Base-by-base conservation (phyloP, 495 filamentous ascomycete species). In the Astrothelium macrocarpum region DNA sequence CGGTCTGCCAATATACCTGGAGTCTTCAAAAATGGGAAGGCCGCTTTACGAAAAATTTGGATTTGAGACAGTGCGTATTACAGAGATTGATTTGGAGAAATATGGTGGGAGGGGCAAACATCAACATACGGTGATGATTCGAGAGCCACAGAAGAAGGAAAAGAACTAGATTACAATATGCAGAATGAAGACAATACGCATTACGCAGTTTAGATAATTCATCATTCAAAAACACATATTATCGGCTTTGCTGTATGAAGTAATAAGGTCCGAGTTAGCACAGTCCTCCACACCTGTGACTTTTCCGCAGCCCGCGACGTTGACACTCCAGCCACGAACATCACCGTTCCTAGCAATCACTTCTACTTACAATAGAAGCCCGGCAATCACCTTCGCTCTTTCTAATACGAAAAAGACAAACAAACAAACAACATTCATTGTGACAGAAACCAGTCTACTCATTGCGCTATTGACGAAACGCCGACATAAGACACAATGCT, bases 1-100 rank as follows among this genome's bases (percentile, higher is more conserved):
- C 28, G 66, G 66, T 5, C 28, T 72, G 14, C 59, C 34, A 20
- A 62, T 62, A 1, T 72, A 65, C 43, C 32, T 72, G 26, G 70
- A 72, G 62, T 29, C 60, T 11, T 61, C 53, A 29, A 59, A 64
- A 31, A 68, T 70, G 58, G 66, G 63, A 16, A 68, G 59, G 45
- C 61, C 61, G 25, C 16, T 49, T 1, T 71, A 71, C 39, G 66
- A 68, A 61, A 42, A 45, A 29, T 60, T 43, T 32, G 68, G 68
- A 1, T 71, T 71, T 43, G 60, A 59, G 43, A 42, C 29, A 12
- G 25, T 62, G 28, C 11, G 45, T 14, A 58, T 60, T 31, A 26
- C 60, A 18, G 59, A 58, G 18, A 45, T 66, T 36, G 66, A 68
- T 59, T 59, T 39, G 20, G 20, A 34, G 29, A 34, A 62, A 29